Evolutionary conservation across 2,329 filamentous ascomycete genomes (phyloP), one percentile per base, ranked within the genome.

Genomic region (Diplodia intermedia): DNA sequence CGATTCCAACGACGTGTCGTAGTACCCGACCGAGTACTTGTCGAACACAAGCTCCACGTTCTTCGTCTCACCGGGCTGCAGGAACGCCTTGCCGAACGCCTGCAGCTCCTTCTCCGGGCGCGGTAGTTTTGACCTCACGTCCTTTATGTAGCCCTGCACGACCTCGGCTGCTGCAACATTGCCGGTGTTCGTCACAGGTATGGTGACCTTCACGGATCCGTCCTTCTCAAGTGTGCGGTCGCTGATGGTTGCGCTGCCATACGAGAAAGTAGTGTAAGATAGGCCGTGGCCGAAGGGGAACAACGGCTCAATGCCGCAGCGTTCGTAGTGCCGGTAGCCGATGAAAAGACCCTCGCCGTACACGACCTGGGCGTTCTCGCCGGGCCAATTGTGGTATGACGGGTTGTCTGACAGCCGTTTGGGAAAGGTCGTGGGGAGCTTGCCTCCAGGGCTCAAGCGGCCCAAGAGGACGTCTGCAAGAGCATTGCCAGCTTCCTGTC

Each of bases 401-500:
- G 90, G 90, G 33, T 90, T 89, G 72, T 91, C 88, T 73, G 90
- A 83, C 20, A 80, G 71, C 1, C 77, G 71, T 14, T 73, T 84
- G 3, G 91, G 90, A 78, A 92, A 92, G 0, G 89, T 90, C 26
- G 93, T 82, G 0, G 91, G 90, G 1, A 94, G 83, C 77, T 93
- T 93, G 15, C 88, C 91, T 69, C 87, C 89, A 0, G 92, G 92
- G 75, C 91, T 93, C 56, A 87, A 85, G 70, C 89, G 86, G 57
- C 91, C 90, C 71, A 92, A 91, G 0, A 94, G 82, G 1, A 94
- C 85, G 71, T 94, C 91, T 0, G 90, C 91, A 70, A 96, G 90
- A 12, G 89, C 89, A 74, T 94, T 93, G 6, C 92, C 92, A 5
- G 90, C 90, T 80, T 95, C 92, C 74, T 95, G 92, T n/a, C 92